phyloP scores from a whole-genome alignment of 2,329 filamentous ascomycete species.

The Furcasterigmium furcatum region DNA sequence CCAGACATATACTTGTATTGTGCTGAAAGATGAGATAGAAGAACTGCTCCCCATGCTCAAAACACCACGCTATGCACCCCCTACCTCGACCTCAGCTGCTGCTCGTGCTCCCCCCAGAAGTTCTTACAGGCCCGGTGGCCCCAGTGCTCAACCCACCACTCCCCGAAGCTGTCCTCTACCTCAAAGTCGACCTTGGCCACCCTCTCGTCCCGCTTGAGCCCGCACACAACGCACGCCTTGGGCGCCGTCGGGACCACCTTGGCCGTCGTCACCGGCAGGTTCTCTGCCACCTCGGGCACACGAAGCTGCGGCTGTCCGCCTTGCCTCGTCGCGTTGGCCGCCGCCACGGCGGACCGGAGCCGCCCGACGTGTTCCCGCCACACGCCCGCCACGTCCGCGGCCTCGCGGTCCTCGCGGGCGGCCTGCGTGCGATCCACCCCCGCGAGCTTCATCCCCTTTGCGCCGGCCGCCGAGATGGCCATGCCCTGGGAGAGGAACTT shows the following conservation, averaged over 20 bases:
- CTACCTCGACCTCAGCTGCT: conserved; percentile 64
- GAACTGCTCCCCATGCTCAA: conserved; percentile 12
- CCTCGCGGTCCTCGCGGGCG: conserved; percentile 82
- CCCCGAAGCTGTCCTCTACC: conserved; percentile 87
- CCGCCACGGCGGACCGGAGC: conserved; percentile 68
- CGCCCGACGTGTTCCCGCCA: conserved; percentile 77
- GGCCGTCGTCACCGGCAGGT: conserved; percentile 63
- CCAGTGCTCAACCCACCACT: conserved; percentile 95
- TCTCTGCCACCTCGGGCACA: conserved; percentile 70
- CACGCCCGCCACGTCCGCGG: conserved; percentile 67
- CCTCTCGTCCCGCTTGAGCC: conserved; percentile 82
- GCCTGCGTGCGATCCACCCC: conserved; percentile 80
- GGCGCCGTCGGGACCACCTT: conserved; percentile 72
- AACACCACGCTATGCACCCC: neutral
- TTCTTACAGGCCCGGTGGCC: conserved; percentile 75
- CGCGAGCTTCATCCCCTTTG: conserved; percentile 87
- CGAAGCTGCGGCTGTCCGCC: conserved; percentile 30
- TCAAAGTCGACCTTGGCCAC: conserved; percentile 71
- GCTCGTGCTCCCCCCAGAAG: conserved; percentile 81
- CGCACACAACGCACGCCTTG: conserved; percentile 80
- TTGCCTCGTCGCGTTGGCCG: conserved; percentile 47
- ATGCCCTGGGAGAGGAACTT: conserved; percentile 81
- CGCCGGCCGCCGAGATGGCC: conserved; percentile 75
- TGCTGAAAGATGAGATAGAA: no score
- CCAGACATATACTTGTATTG: no score